Base-by-base conservation (phyloP, 108 stramenopile species). In the Cyclotella cryptica region DNA sequence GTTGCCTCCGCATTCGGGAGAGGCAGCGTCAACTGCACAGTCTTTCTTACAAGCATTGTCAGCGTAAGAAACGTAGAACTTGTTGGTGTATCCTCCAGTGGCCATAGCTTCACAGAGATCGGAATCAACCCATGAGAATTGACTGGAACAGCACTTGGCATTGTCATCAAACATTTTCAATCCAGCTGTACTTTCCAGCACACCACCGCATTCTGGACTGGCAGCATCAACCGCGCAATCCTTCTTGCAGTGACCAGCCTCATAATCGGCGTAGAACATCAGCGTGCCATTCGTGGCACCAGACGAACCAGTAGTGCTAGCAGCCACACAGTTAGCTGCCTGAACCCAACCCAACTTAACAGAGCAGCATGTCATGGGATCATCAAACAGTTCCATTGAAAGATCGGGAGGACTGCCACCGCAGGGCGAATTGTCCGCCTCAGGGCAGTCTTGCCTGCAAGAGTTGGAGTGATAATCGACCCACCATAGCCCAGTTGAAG, bases 321-420 rank as follows among this genome's bases (percentile, higher is more conserved):
- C 21, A 18, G n/a, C 44, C 9, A 13, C 45, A 46, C 65, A 66
- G 13, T 42, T 35, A 1, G n/a, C 30, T 28, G 45, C 65, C 15
- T 66, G 19, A 11, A 66, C 45, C 65, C 65, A 66, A 39, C 43
- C 65, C 19, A 66, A 35, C 44, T 66, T 66, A 21, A n/a, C 22
- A 27, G 65, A 66, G 65, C 65, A 66, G 45, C 65, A 66, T 14
- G 65, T 22, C 7, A 44, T 44, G 21, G 65, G 43, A 66, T 28
- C 21, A 12, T 45, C 26, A 47, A 47, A 66, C 22, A 66, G 43
- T 15, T 45, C 17, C 44, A 47, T 46, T 14, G 65, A 66, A n/a
- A 46, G 45, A 47, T 66, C 65, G 14, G 65, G 8, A 30, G 65
- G 65, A 26, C 21, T 47, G 5, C 45, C 65, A 47, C 65, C 65